A percentile compares a stretch with the other conserved stretches of the same genome.
Evolutionary conservation across 129 eudicot species (phyloP).

Genomic region (Artemisia tridentata): DNA sequence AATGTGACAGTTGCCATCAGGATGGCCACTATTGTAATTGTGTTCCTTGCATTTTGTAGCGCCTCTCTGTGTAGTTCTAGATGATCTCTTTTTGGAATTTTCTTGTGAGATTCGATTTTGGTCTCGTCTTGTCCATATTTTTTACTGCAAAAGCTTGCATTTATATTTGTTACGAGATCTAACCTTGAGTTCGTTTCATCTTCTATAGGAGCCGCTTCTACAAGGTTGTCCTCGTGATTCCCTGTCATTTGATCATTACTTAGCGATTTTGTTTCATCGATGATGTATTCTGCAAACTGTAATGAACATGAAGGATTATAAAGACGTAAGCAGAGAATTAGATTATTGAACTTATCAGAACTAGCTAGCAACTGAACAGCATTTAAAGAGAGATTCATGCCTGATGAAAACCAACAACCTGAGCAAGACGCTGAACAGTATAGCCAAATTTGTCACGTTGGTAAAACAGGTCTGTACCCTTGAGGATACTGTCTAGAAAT

Average conservation of each 20-base stretch:
- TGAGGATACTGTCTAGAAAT: slow-evolving; percentile 9
- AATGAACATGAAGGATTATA: slow-evolving; percentile 9
- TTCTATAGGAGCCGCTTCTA: not conserved
- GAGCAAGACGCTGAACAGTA: slow-evolving; percentile 30
- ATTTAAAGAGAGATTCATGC: slow-evolving; percentile 2
- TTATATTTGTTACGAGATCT: not conserved
- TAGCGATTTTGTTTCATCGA: slow-evolving; percentile 9
- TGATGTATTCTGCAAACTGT: slow-evolving; percentile 30
- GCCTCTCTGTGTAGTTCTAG: slow-evolving; percentile 27
- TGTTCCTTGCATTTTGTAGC: slow-evolving; percentile 33
- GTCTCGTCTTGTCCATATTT: not conserved
- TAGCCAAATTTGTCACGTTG: slow-evolving; percentile 30
- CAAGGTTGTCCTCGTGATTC: not conserved
- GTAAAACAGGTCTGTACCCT: slow-evolving; percentile 29
- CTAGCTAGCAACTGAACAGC: no score
- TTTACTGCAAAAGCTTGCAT: not conserved
- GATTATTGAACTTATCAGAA: no score
- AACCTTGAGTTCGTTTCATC: not conserved
- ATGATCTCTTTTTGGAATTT: slow-evolving; percentile 19
- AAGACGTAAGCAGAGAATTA: not conserved
- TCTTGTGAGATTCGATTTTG: not conserved
- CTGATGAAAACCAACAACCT: slow-evolving; percentile 11
- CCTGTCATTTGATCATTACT: slow-evolving; percentile 2
- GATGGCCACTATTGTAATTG: slow-evolving; percentile 32
- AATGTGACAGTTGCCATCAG: slow-evolving; percentile 39